These are phyloP conservation scores for Lasiosphaeria hispida DNA, from an alignment of 495 filamentous ascomycete genomes.

Conservation along the genomic window DNA sequence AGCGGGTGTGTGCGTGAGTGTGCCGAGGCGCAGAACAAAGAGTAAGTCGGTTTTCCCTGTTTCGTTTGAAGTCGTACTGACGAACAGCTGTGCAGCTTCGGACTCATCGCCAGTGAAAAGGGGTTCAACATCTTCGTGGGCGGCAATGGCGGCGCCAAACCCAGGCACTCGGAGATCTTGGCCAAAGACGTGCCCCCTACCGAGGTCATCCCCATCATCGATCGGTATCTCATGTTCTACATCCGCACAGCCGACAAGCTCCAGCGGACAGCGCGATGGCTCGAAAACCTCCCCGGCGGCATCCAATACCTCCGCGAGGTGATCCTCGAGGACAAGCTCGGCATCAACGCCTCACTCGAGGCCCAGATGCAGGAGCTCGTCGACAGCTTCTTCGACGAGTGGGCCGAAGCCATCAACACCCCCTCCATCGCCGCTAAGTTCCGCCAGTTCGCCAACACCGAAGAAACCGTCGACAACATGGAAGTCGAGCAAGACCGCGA, in stretches of 20 bases:
- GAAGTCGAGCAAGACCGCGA: slow-evolving; percentile 73
- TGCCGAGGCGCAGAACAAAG: slow-evolving; percentile 93
- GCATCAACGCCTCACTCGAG: slow-evolving; percentile 83
- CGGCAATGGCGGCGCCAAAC: slow-evolving; percentile 90
- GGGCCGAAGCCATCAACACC: slow-evolving; percentile 78
- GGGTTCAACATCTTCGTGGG: slow-evolving; percentile 94
- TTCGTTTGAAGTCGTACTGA: slow-evolving; percentile 8
- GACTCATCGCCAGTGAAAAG: slow-evolving; percentile 90
- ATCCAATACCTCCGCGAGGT: slow-evolving; percentile 83
- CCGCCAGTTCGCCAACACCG: slow-evolving; percentile 84
- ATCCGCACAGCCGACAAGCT: slow-evolving; percentile 95
- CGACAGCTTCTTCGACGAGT: slow-evolving; percentile 90
- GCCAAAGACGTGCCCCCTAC: slow-evolving; percentile 87
- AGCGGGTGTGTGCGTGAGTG: slow-evolving; percentile 92
- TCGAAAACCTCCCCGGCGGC: slow-evolving; percentile 83
- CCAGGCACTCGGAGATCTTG: slow-evolving; percentile 80
- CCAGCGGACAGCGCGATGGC: slow-evolving; percentile 89
- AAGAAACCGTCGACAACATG: slow-evolving; percentile 64
- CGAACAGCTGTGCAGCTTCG: slow-evolving; percentile 58
- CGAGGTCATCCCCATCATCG: slow-evolving; percentile 81
- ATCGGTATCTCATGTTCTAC: slow-evolving; percentile 94
- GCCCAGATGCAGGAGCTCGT: slow-evolving; percentile 88
- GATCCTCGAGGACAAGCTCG: slow-evolving; percentile 83
- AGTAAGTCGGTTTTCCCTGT: slow-evolving; percentile 50
- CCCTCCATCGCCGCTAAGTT: slow-evolving; percentile 71